Evolutionary conservation across 2,329 filamentous ascomycete genomes (phyloP).

Genomic region (Cladosporium oxysporum): DNA sequence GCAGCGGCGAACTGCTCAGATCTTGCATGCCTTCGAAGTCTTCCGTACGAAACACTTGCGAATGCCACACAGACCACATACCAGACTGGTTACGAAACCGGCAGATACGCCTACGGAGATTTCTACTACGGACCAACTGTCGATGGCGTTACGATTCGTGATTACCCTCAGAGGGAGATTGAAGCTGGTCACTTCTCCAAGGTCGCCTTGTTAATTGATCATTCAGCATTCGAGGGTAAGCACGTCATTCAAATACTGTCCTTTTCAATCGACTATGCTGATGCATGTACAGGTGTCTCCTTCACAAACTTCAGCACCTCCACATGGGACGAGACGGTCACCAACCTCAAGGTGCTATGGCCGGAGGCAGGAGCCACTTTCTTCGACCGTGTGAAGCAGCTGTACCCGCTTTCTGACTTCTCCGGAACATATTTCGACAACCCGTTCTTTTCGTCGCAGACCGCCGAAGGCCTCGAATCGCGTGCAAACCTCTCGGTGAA

Average conservation of each 20-base stretch:
- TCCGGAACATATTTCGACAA: neutral
- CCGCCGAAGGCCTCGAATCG: slow-evolving; percentile 38
- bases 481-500: slow-evolving; percentile 45
- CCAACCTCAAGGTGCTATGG: slow-evolving; percentile 37
- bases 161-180: slow-evolving; percentile 38
- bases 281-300: slow-evolving; percentile 32
- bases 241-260: too few relatives aligned
- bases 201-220: slow-evolving; percentile 40
- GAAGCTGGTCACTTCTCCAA: slow-evolving; percentile 37
- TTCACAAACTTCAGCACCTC: slow-evolving; percentile 38
- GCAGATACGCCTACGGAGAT: neutral
- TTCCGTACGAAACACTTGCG: neutral
- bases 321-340: slow-evolving; percentile 31
- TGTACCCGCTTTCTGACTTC: slow-evolving; percentile 31
- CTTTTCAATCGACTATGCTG: too few relatives aligned
- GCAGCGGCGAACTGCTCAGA: slow-evolving; percentile 34
- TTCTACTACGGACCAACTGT: slow-evolving; percentile 38
- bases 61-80: neutral
- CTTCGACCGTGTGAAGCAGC: slow-evolving; percentile 44
- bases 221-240: slow-evolving; percentile 35
- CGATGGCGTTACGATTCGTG: slow-evolving; percentile 42
- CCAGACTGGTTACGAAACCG: neutral
- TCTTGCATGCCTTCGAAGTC: slow-evolving; percentile 33
- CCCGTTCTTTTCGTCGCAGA: slow-evolving; percentile 22
- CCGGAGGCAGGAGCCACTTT: slow-evolving; percentile 38